Percentiles rank a stretch among this genome's conserved stretches.
Evolutionary conservation across 1,284 basidiomycete genomes (phyloP).

Genomic region (Lentinula novae-zelandiae): DNA sequence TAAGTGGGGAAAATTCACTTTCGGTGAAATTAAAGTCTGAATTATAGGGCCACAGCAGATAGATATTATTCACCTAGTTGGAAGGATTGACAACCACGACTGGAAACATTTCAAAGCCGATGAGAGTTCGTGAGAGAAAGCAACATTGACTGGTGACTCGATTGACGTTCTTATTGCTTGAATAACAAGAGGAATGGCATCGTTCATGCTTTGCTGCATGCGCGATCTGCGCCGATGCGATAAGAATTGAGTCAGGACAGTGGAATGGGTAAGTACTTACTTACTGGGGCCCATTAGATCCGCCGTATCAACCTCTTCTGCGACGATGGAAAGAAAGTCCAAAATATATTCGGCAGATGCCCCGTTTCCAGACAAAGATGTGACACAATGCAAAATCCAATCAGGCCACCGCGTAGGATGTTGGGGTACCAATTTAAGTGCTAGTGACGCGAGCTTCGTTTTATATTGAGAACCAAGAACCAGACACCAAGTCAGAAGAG

Average conservation of each 20-base stretch:
- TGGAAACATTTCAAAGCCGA: constrained; percentile 77
- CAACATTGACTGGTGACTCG: constrained; percentile 27
- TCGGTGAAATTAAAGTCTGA: constrained; percentile 4
- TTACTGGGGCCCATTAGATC: constrained; percentile 73
- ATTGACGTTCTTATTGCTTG: constrained; percentile 60
- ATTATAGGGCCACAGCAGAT: not conserved
- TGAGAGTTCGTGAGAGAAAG: constrained; percentile 45
- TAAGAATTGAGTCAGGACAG: constrained; percentile 1
- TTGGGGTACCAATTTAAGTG: constrained; percentile 64
- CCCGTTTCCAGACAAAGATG: constrained; percentile 53
- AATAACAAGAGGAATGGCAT: constrained; percentile 67
- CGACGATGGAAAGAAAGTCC: constrained; percentile 80
- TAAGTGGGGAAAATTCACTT: constrained; percentile 60
- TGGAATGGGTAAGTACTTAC: constrained; percentile 39
- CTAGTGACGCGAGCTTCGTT: constrained; percentile 65
- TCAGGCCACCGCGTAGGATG: constrained; percentile 61
- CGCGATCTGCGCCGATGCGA: constrained; percentile 36
- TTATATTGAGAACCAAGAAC: not conserved
- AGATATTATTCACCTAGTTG: constrained; percentile 50
- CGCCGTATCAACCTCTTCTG: constrained; percentile 75
- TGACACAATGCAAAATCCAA: constrained; percentile 64
- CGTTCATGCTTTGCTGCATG: constrained; percentile 58
- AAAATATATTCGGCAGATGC: constrained; percentile 55
- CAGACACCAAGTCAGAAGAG: constrained; percentile 6
- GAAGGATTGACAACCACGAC: constrained; percentile 74